phyloP scores from a whole-genome alignment of 2,329 filamentous ascomycete species.

The Nemania bipapillata region DNA sequence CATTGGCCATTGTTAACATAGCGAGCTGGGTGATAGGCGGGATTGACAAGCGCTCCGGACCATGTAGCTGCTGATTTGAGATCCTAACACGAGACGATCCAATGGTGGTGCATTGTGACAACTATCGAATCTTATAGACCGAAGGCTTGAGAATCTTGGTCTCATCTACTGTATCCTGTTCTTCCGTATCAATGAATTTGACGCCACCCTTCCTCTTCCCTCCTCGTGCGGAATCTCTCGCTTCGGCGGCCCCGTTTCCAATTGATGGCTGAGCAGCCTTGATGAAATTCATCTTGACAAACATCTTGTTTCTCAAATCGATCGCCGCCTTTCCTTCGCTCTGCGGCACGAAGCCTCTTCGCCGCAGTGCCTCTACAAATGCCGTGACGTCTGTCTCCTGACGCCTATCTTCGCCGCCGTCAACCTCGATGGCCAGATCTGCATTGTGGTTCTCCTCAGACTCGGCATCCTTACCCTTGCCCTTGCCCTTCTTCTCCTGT shows the following conservation, averaged over 20 bases:
- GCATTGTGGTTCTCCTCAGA: constrained; percentile 63
- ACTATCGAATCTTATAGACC: constrained; percentile 87
- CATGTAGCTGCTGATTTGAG: neutral
- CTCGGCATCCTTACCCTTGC: constrained; percentile 62
- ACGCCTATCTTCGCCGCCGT: constrained; percentile 70
- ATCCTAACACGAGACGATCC: neutral
- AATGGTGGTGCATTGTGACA: constrained; percentile 2
- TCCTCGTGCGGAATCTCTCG: constrained; percentile 35
- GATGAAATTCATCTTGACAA: constrained; percentile 94
- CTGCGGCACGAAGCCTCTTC: constrained; percentile 85
- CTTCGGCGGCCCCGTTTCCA: constrained; percentile 74
- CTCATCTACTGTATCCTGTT: constrained; percentile 72
- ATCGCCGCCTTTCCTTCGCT: constrained; percentile 69
- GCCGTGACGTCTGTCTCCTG: constrained; percentile 86
- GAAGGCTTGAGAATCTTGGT: constrained; percentile 84
- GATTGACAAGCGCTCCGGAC: neutral
- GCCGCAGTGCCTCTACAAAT: constrained; percentile 84
- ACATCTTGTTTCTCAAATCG: constrained; percentile 95
- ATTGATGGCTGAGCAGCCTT: constrained; percentile 80
- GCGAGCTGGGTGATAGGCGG: neutral
- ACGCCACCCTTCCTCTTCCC: constrained; percentile 57
- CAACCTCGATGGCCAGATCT: constrained; percentile 75
- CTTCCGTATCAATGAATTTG: constrained; percentile 70
- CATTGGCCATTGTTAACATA: neutral
- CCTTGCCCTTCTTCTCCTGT: constrained; percentile 48